A percentile compares a stretch with the other conserved stretches of the same genome.
Evolutionary conservation across 2,329 filamentous ascomycete genomes (phyloP).

Genomic region (Colletotrichum spinosum): DNA sequence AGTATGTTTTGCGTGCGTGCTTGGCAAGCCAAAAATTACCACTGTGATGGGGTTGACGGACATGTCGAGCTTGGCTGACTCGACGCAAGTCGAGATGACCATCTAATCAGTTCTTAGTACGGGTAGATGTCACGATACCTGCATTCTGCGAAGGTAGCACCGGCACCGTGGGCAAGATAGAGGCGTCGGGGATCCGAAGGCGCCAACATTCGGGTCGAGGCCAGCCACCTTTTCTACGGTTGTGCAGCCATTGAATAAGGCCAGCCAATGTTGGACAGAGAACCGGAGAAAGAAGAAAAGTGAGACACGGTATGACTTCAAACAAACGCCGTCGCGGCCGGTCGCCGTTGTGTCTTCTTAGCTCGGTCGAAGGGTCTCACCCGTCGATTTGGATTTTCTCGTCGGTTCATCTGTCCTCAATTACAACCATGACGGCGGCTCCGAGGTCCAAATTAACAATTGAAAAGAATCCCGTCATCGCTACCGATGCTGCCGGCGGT

Average conservation of each 20-base stretch:
- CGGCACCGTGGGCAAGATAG: neutral
- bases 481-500: slow-evolving; percentile 28
- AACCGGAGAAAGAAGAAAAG: slow-evolving; percentile 15
- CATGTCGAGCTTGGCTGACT: too few species aligned
- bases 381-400: too few species aligned
- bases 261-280: neutral
- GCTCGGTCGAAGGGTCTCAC: neutral
- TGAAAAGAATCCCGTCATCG: slow-evolving; percentile 9
- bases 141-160: slow-evolving; percentile 1
- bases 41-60: slow-evolving; percentile 4
- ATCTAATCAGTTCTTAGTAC: too few species aligned
- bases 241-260: slow-evolving; percentile 14
- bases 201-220: too few species aligned
- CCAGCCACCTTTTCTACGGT: slow-evolving; percentile 17
- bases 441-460: slow-evolving; percentile 22
- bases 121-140: neutral
- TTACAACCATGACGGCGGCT: slow-evolving; percentile 10
- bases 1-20: neutral
- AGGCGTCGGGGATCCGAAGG: too few species aligned
- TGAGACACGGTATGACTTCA: slow-evolving; percentile 17
- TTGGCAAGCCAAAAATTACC: slow-evolving; percentile 4
- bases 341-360: slow-evolving; percentile 7
- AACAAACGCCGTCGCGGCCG: slow-evolving; percentile 12
- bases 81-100: too few species aligned
- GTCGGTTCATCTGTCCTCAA: slow-evolving; percentile 2